Conservation (phyloP, 1,284 basidiomycete species). For the Leccinum subspadiceum region DNA sequence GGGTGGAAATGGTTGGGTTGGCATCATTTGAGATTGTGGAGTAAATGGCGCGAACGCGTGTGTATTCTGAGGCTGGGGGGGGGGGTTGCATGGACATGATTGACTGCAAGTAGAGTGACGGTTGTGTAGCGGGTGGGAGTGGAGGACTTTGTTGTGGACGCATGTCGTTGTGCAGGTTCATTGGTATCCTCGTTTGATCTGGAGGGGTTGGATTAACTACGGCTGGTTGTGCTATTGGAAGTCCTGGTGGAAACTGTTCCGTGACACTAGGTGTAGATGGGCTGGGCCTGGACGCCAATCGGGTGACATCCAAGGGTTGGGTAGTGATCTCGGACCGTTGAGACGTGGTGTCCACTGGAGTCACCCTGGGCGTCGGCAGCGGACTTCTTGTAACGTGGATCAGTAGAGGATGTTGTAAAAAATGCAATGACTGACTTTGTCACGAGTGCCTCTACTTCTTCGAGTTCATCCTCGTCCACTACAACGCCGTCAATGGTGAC, state of each 20-base stretch:
- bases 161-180: not conserved
- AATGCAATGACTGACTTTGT: slow-evolving; percentile 30
- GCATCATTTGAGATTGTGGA: slow-evolving; percentile 19
- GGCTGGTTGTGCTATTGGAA: slow-evolving; percentile 3
- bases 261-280: slow-evolving; percentile 1
- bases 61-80: slow-evolving; percentile 20
- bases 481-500: slow-evolving; percentile 35
- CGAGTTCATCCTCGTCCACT: slow-evolving; percentile 34
- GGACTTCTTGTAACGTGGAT: slow-evolving; percentile 42
- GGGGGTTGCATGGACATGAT: slow-evolving; percentile 9
- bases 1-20: slow-evolving; percentile 21
- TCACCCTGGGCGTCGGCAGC: slow-evolving; percentile 57
- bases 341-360: slow-evolving; percentile 40
- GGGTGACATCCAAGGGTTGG: not conserved
- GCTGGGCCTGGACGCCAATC: slow-evolving; percentile 1
- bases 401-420: slow-evolving; percentile 18
- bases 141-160: slow-evolving; percentile 6
- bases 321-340: slow-evolving; percentile 8
- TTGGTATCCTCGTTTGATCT: slow-evolving; percentile 3
- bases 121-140: slow-evolving; percentile 9
- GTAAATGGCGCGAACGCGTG: slow-evolving; percentile 13
- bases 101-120: slow-evolving; percentile 14
- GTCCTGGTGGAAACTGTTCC: not conserved
- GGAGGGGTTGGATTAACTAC: not conserved
- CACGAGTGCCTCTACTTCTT: slow-evolving; percentile 38